Percentiles rank a stretch among this genome's conserved stretches.
Conservation (phyloP, 2,329 filamentous ascomycete genomes). For the Penicillium sclerotiorum region DNA sequence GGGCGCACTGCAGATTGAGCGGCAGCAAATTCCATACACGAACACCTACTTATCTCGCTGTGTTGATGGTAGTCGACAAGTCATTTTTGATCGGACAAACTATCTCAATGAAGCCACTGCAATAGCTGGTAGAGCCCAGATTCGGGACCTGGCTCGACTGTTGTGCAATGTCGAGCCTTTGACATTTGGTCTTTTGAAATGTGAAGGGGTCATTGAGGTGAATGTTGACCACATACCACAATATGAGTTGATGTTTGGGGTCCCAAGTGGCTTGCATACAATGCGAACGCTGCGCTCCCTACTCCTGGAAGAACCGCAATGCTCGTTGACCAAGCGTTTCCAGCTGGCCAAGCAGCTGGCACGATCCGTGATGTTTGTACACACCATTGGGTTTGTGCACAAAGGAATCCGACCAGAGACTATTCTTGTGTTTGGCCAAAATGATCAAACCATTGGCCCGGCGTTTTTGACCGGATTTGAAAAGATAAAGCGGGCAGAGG, state of each 20-base stretch:
- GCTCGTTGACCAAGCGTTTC: slow-evolving; percentile 13
- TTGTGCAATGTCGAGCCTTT: background rate
- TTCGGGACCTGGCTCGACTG: background rate
- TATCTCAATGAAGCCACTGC: background rate
- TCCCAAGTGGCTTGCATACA: background rate
- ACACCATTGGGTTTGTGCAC: slow-evolving; percentile 35
- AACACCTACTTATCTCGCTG: background rate
- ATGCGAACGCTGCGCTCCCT: background rate
- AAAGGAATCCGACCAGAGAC: slow-evolving; percentile 41
- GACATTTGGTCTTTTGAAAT: background rate
- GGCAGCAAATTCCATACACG: background rate
- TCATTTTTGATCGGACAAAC: background rate
- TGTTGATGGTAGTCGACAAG: background rate
- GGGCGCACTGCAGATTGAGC: background rate
- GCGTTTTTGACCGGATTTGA: slow-evolving; percentile 53
- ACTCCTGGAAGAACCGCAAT: background rate
- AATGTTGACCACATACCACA: background rate
- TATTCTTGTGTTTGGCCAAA: slow-evolving; percentile 30
- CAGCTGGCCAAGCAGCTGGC: slow-evolving; percentile 32
- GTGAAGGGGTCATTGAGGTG: background rate
- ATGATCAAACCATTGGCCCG: slow-evolving; percentile 18
- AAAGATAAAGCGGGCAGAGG: slow-evolving; percentile 40
- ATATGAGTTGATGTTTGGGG: background rate
- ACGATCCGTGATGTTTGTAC: slow-evolving; percentile 30
- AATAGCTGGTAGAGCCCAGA: background rate